phyloP scores from a whole-genome alignment of 495 filamentous ascomycete genomes.

The Apodospora peruviana region DNA sequence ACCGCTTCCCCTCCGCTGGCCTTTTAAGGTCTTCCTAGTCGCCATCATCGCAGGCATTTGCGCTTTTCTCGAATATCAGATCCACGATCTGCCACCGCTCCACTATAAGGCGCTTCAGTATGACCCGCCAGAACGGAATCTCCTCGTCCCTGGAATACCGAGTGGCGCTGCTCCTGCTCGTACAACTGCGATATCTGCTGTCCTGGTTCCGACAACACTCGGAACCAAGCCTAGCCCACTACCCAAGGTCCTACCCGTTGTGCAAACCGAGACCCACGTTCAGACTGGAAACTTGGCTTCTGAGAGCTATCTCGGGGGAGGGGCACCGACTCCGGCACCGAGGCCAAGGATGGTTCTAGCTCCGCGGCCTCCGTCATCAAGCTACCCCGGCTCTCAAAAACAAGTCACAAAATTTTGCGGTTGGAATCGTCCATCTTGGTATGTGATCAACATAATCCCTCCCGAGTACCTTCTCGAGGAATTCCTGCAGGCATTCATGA shows the following conservation, averaged over 20 bases:
- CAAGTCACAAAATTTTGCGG: neutral
- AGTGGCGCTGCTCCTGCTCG: too few species aligned
- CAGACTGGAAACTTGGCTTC: neutral
- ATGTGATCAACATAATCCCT: neutral
- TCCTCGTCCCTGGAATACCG: too few species aligned
- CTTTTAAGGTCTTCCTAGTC: neutral
- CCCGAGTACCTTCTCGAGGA: neutral
- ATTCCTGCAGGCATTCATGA: neutral
- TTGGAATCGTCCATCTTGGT: neutral
- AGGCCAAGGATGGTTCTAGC: neutral
- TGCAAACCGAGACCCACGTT: neutral
- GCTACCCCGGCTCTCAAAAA: neutral
- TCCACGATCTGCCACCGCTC: conserved; percentile 1
- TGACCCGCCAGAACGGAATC: neutral
- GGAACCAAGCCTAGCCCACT: neutral
- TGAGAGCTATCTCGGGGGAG: too few species aligned
- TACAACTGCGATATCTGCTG: neutral
- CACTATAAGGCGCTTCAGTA: neutral
- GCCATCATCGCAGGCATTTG: neutral
- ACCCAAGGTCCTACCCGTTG: neutral
- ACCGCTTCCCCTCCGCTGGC: conserved; percentile 1
- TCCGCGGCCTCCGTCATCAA: neutral
- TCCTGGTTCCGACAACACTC: neutral
- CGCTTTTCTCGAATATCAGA: conserved; percentile 2
- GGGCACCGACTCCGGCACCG: too few species aligned